Base-by-base conservation (phyloP, 345 rosid species). In the Bruguiera gymnorhiza region DNA sequence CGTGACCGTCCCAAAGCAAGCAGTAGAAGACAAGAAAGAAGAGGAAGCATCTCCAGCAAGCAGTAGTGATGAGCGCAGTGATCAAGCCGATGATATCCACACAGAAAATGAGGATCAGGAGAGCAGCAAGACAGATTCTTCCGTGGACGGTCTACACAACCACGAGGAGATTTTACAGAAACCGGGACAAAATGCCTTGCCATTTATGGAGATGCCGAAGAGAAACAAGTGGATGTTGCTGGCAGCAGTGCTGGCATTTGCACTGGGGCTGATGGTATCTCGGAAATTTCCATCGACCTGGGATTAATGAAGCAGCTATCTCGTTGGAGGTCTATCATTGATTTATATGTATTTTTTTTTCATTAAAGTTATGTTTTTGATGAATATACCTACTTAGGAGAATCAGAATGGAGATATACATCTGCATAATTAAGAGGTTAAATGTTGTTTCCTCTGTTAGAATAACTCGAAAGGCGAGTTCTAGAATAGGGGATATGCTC, bases 1-100 rank as follows among this genome's bases (percentile, higher is more conserved):
- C 13, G 85, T 86, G 24, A 81, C 73, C 0, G 68, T 86, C 24
- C 88, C 88, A 2, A 86, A 80, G 74, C 3, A 46, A 59, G 58
- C 20, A 27, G 37, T 16, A 31, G 43, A 50, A 23, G 27, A 36
- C 19, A 11, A 4, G 27, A 30, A 13, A 29, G 21, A 19, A 1
- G 30, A 60, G 31, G 46, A 58, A 24, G 9, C 37, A 8, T 18
- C 20, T 21, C 60, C 4, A 2, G 24, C 5, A 2, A 29, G 29
- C 29, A 27, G 29, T 27, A 27, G 60, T 26, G 68, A 66, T 31
- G 32, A 18, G 0, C 11, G 19, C 3, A 21, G 46, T 2, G 18
- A 56, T 8, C 54, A 53, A 6, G 16, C 23, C 0, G 52, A 51
- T 3, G 21, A 65, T 6, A 46, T 9, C 10, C 9, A 11, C 18